Base-by-base conservation (phyloP, 2,329 filamentous ascomycete genomes). In the Fusarium compactum region DNA sequence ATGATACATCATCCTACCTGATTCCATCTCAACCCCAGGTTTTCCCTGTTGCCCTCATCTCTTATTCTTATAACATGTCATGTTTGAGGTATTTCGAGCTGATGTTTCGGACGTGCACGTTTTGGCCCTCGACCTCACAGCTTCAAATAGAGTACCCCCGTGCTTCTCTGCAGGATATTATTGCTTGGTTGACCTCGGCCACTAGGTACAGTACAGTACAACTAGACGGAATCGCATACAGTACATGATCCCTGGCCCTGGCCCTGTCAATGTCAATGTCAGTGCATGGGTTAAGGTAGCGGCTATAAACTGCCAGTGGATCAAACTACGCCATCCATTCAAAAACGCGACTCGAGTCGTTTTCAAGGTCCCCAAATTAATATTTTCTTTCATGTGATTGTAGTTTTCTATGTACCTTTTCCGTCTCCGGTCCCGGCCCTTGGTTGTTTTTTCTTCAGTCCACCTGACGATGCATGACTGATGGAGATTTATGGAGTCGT, bases 91-190 rank as follows among this genome's bases (percentile, higher is more conserved):
- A 48, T 47, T 52, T 54, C 51, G 24, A 54, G 50, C 56, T 47
- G 32, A 62, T 67, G 40, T 55, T 50, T 62, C 44, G 55, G 53
- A 32, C 24, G 50, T 69, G 65, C 43, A 46, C 44, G 58, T 63
- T 46, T 53, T 50, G 62, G 38, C n/a, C 48, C 48, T 50, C 30
- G 47, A 60, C 60, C 64, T 65, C 48, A 46, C 48, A 45, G 64
- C 63, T 61, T 54, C 54, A 38, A 41, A 58, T 52, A 30, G 12
- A 47, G 34, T 55, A 53, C 57, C 68, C 68, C 62, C 68, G 68
- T 71, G 67, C 61, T 25, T 51, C 62, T 70, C 41, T 58, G 46
- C 64, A 58, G 60, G 56, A 71, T 71, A 50, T 51, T 22, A 71
- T 69, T 71, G 68, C 59, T 69, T 61, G 50, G 25, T 52, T 52